Percentiles rank a stretch among this genome's conserved stretches.
phyloP scores from a whole-genome alignment of 345 rosid species.

The Rhizophora mangle region DNA sequence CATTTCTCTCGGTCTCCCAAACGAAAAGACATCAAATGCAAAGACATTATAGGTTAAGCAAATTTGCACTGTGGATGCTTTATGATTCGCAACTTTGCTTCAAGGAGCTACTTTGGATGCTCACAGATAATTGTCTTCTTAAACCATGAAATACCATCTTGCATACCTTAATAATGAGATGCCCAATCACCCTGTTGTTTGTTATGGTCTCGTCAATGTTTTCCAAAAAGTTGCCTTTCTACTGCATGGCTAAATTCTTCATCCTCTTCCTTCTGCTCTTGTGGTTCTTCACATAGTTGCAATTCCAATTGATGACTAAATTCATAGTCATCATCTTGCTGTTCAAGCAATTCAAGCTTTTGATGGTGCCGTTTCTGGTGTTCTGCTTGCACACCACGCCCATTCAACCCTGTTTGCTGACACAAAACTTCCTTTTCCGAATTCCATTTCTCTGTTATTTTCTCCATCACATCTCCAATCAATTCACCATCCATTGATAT shows the following conservation, averaged over 20 bases:
- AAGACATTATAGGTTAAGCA: no score
- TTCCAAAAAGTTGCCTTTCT: constrained; percentile 1
- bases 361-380: constrained; percentile 1
- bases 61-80: no score
- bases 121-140: no score
- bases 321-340: neutral
- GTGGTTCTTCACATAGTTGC: constrained; percentile 9
- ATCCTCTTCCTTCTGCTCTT: constrained; percentile 9
- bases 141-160: neutral
- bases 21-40: no score
- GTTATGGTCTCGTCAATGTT: neutral
- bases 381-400: constrained; percentile 3
- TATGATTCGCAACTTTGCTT: no score
- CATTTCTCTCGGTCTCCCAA: no score
- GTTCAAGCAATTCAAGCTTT: neutral
- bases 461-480: constrained; percentile 44
- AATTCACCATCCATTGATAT: constrained; percentile 45
- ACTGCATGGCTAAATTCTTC: neutral
- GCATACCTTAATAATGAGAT: neutral
- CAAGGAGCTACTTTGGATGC: no score
- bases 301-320: constrained; percentile 8
- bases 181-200: neutral
- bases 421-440: constrained; percentile 41
- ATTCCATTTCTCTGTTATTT: constrained; percentile 53
- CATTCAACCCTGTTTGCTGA: constrained; percentile 44